Base-by-base conservation (phyloP, 2,329 filamentous ascomycete species). In the Fusarium multiceps region DNA sequence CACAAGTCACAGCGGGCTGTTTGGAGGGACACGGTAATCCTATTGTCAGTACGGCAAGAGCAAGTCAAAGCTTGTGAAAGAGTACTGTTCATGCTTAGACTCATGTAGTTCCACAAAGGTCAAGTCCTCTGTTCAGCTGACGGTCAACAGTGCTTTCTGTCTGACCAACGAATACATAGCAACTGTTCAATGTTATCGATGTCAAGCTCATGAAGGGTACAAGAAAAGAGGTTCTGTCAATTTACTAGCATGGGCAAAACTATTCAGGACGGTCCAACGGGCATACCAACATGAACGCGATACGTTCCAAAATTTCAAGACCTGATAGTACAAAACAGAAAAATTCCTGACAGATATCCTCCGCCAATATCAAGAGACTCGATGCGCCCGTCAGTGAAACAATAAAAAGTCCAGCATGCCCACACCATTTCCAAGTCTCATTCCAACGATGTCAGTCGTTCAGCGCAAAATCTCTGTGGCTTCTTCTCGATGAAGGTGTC, bases 401-500 rank as follows among this genome's bases (percentile, higher is more conserved):
- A n/a, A n/a, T n/a, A 6, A n/a, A n/a, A 11, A 11, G 5, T n/a
- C 5, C 18, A 11, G 18, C 6, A 37, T n/a, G 6, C 34, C 34
- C 3, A 3, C 3, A 4, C 9, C 18, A n/a, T 37, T n/a, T 5
- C 34, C 18, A 37, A 37, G 5, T 37, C 0, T 37, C 16, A 37
- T 37, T 11, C 95, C 9, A 99, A 89, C 1, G 95, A 99, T 1
- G 95, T 97, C 13, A 99, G 83, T 42, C 97, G 90, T 80, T 99
- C 97, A 1, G 96, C 94, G 76, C 97, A 99, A 80, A 99, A 99
- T 51, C 92, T 87, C 13, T 99, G 81, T 0, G 97, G 96, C 75
- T 99, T 99, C 79, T 93, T 93, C 78, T 99, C 96, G 75, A 99
- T 99, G 76, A 97, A 99, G 0, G 96, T 99, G 59, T 97, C 90